Evolutionary conservation across 192 early-diverging fungal genomes (phyloP), one percentile per base, ranked within the genome.

Genomic region (Lobosporangium transversale): DNA sequence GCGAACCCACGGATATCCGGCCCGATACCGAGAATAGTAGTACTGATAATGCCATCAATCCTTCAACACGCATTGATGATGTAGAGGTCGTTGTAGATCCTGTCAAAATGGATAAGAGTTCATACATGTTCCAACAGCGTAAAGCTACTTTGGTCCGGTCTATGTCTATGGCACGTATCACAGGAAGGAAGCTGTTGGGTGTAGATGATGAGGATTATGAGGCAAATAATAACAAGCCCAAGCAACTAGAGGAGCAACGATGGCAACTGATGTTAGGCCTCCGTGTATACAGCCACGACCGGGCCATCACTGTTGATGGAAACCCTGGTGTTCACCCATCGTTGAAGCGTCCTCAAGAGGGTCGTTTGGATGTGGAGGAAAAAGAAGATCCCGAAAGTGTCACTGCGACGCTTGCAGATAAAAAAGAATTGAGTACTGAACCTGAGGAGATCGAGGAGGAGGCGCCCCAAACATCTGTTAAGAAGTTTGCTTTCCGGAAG

Each of bases 211-310:
- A 76, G 48, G 73, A 76, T 32, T 76, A 76, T 20, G 73, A 76
- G 24, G 26, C 15, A 4, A 60, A 79, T 7, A 60, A 79, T 7
- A 23, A 53, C 1, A 24, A 54, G 2, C 24, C 52, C 3, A 35
- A 56, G 24, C 6, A 44, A 32, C 29, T 66, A 7, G 73, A 76
- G 12, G 73, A 67, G 48, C 47, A 48, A 10, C 49, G 45, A 31
- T 79, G 78, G 78, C 68, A 79, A n/a, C 1, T 79, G 26, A 79
- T 70, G 63, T 36, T 79, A 36, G 78, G 78, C 26, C 59, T 79
- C n/a, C 53, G 78, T 47, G 63, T 79, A 2, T 79, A 79, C 61
- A 70, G 62, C 20, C 78, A 76, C 26, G 73, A 76, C 29, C 53
- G 32, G 2, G 47, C 47, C 5, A 27, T 67, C 24, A 42, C 53